Evolutionary conservation across 2,329 filamentous ascomycete genomes (phyloP).

Genomic region (Gnomoniopsis smithogilvyi): DNA sequence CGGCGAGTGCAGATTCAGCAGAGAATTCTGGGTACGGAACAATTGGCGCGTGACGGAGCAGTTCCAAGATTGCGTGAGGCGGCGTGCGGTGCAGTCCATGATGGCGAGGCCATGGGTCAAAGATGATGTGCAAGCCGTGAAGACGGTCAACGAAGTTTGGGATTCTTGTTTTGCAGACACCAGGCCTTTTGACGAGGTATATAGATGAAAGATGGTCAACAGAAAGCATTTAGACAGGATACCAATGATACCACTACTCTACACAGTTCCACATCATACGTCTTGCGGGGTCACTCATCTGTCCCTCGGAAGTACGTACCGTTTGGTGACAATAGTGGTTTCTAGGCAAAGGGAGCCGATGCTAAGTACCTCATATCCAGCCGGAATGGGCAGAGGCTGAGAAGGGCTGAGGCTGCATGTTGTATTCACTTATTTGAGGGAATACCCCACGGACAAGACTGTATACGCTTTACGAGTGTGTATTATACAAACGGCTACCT

Average conservation of each 20-base stretch:
- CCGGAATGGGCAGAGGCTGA: too few relatives aligned
- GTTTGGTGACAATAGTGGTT: neutral
- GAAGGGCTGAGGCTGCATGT: too few relatives aligned
- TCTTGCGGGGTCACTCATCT: neutral
- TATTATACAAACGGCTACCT: constrained; percentile 10
- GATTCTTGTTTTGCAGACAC: constrained; percentile 95
- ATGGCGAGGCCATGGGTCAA: constrained; percentile 75
- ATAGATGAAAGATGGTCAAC: constrained; percentile 53
- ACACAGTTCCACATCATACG: neutral
- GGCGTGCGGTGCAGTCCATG: constrained; percentile 76
- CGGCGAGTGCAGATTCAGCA: constrained; percentile 87
- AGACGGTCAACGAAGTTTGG: constrained; percentile 97
- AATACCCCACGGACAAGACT: neutral
- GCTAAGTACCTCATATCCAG: too few relatives aligned
- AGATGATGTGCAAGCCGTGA: constrained; percentile 80
- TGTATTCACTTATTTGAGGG: neutral
- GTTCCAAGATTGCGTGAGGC: constrained; percentile 87
- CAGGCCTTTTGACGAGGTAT: constrained; percentile 94
- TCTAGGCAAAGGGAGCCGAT: neutral
- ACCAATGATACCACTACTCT: constrained; percentile 17
- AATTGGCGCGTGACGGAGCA: constrained; percentile 91
- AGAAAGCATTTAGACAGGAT: neutral
- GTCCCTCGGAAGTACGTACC: neutral
- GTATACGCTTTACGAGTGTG: constrained; percentile 12
- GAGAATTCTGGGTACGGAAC: constrained; percentile 79